Conservation (phyloP, 257 asterid species). For the Solanum corneliomulleri region DNA sequence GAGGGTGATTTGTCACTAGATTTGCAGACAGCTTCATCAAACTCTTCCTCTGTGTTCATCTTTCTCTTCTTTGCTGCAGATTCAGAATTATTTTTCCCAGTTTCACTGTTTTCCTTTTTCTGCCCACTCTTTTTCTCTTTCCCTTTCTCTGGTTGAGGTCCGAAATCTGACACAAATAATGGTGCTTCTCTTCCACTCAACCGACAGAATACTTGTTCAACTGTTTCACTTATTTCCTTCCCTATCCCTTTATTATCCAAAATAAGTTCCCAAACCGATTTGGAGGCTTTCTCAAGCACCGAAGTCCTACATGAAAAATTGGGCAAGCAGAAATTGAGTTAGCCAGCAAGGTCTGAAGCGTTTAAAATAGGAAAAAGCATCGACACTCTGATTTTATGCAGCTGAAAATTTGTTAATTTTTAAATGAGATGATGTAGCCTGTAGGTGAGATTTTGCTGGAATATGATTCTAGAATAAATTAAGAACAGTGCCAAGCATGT, state of each 20-base stretch:
- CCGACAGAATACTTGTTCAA: slow-evolving; percentile 79
- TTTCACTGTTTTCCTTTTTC: slow-evolving; percentile 1
- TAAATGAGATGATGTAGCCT: background rate
- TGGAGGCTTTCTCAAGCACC: slow-evolving; percentile 95
- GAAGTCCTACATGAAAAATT: slow-evolving; percentile 45
- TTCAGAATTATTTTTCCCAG: slow-evolving; percentile 20
- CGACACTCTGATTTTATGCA: background rate
- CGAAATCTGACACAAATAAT: slow-evolving; percentile 34
- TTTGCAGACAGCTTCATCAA: slow-evolving; percentile 21
- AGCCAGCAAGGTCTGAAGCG: background rate
- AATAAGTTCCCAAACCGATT: slow-evolving; percentile 86
- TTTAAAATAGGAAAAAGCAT: background rate
- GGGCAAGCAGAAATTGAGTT: background rate
- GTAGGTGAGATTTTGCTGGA: background rate
- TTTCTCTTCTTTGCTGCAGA: slow-evolving; percentile 62
- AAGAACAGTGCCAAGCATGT: background rate
- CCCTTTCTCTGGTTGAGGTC: slow-evolving; percentile 35
- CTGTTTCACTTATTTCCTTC: slow-evolving; percentile 75
- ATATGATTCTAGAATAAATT: background rate
- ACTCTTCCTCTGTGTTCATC: slow-evolving; percentile 32
- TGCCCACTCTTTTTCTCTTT: slow-evolving; percentile 20
- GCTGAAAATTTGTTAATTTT: background rate
- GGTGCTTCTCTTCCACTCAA: slow-evolving; percentile 91
- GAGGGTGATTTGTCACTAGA: background rate
- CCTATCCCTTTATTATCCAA: slow-evolving; percentile 83